These are phyloP conservation scores for Xylariaceae sp. DNA, from an alignment of 2,329 filamentous ascomycete species.

Conservation along the genomic window DNA sequence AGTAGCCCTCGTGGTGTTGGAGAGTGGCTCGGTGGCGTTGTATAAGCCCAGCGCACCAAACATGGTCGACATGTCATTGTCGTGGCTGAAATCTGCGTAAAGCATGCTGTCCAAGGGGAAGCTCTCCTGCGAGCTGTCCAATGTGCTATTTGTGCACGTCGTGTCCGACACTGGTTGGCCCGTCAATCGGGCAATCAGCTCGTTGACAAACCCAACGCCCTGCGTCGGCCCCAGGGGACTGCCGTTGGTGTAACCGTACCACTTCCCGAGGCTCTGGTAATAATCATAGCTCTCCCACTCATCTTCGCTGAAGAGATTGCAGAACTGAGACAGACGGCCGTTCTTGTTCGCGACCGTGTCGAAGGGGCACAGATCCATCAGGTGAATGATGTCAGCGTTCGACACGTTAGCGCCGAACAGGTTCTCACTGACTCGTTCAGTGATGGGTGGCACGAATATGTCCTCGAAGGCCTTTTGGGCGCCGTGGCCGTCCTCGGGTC, in stretches of 20 bases:
- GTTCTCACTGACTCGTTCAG: constrained; percentile 61
- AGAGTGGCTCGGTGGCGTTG: constrained; percentile 54
- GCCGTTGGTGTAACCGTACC: constrained; percentile 73
- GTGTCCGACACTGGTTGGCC: constrained; percentile 61
- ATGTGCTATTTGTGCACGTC: constrained; percentile 71
- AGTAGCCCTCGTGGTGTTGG: constrained; percentile 45
- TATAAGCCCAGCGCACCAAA: constrained; percentile 75
- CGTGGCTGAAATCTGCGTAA: constrained; percentile 89
- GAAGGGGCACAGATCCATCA: constrained; percentile 91
- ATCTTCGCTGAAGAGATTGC: constrained; percentile 61
- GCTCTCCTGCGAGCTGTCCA: constrained; percentile 60
- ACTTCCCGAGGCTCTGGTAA: constrained; percentile 73
- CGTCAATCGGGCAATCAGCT: constrained; percentile 78
- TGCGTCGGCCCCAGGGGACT: constrained; percentile 77
- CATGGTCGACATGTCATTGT: constrained; percentile 77
- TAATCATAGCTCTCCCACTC: constrained; percentile 83
- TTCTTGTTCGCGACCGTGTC: constrained; percentile 63
- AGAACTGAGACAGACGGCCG: constrained; percentile 63
- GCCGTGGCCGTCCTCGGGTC: constrained; percentile 43
- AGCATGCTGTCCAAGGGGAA: constrained; percentile 67
- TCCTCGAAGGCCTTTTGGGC: constrained; percentile 55
- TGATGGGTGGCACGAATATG: constrained; percentile 62
- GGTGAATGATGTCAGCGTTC: constrained; percentile 54
- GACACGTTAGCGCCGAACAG: constrained; percentile 64
- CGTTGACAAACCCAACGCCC: constrained; percentile 82